Base-by-base conservation (phyloP, 2,329 filamentous ascomycete species). In the Fusarium siculi region DNA sequence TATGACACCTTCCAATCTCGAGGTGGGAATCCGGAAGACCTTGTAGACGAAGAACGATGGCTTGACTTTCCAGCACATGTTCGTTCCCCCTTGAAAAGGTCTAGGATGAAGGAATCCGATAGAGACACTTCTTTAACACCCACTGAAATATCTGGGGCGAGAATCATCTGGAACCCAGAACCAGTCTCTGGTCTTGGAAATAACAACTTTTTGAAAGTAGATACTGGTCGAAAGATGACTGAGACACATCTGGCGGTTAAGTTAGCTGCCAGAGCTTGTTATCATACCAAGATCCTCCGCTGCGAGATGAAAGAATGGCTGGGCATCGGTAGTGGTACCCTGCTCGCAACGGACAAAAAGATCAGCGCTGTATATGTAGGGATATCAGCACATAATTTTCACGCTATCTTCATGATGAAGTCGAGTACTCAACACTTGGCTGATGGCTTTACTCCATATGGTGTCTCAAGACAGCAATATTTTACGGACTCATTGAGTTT, bases 281-380 rank as follows among this genome's bases (percentile, higher is more conserved):
- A 21, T 18, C 1, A 0, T 9, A 0, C 3, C n/a, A 7, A 3
- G 4, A 9, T 21, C 3, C 6, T 15, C 14, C 6, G 0, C 9
- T 7, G 7, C 15, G 5, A n/a, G 9, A 23, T 7, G 1, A 23
- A 43, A 5, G 5, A 43, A 5, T 43, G 14, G 40, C 0, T 23
- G 40, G n/a, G 9, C 16, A 23, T 18, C 1, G 9, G 0, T 6
- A 43, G 14, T 11, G 40, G 2, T 7, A 43, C 40, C 1, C 7
- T n/a, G 10, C 28, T n/a, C 19, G 4, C 15, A 11, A 18, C 15
- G 10, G 21, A 23, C 15, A 23, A 12, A 5, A 8, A 7, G 9
- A 9, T 40, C 15, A n/a, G 8, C 11, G 12, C 4, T 0, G 25
- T 54, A 4, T 30, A 34, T 25, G 52, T 55, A 1, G 52, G 37